Base-by-base conservation (phyloP, 1,139 yeast genomes). In the Kurtzmaniella quercitrusa region DNA sequence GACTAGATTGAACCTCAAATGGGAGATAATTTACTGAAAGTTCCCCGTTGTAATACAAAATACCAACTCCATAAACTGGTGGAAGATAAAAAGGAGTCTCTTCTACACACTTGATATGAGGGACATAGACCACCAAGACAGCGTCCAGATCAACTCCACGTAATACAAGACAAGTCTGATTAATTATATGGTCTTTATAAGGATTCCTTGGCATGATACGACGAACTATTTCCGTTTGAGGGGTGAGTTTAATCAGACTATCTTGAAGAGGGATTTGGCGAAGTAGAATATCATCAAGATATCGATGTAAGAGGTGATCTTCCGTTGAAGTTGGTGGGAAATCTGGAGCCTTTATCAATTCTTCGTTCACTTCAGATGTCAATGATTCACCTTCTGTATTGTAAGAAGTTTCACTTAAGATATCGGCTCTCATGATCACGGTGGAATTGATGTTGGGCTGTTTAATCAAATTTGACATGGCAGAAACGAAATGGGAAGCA, bases 391-490 rank as follows among this genome's bases (percentile, higher is more conserved):
- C 74, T 43, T 58, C 54, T 5, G 71, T 66, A 31, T 66, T 72
- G 55, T 68, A 79, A 2, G 59, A 60, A 45, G 67, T 70, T 52
- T 85, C 91, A 39, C 70, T 68, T 39, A 90, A 63, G 23, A 91
- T 81, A 62, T 91, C 98, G 0, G 97, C 95, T 54, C 98, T 70
- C 68, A 91, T 70, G 34, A 91, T 85, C 25, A 89, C 94, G 0
- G 97, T 86, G 8, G 97, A 91, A 62, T 91, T 91, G 62, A 91
- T 85, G 60, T 91, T 88, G 12, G 98, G 98, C 50, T 89, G 90
- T 48, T 77, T 74, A 44, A 91, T 85, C 49, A 91, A 72, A 60
- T 90, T 87, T 39, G 78, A 62, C 93, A 89, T 85, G 4, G 96
- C 96, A 10, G 69, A 65, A 46, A 81, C 82, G 57, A 83, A 90